Conservation (phyloP, 257 asterid genomes). For the Craterostigma plantagineum region DNA sequence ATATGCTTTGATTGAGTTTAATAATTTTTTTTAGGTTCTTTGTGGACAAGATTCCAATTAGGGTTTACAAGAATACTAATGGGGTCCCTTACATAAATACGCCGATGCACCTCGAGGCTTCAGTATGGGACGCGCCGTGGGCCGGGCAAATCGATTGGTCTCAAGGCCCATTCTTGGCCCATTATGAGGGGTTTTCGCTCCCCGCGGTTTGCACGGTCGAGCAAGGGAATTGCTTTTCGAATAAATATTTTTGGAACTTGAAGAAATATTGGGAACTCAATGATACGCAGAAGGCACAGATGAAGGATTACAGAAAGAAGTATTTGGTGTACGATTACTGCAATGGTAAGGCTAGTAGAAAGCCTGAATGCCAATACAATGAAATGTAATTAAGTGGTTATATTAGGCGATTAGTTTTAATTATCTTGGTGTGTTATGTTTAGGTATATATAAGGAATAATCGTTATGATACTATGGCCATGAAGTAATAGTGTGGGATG, state of each 20-base stretch:
- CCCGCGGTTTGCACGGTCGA: background rate
- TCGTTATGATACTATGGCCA: too few species aligned
- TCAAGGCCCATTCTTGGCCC: background rate
- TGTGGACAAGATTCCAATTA: background rate
- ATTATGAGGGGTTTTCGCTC: background rate
- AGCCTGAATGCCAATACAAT: background rate
- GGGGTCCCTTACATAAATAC: background rate
- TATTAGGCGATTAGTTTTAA: too few species aligned
- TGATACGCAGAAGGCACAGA: background rate
- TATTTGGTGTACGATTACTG: background rate
- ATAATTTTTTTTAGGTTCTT: background rate
- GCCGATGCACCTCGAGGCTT: conserved; percentile 1
- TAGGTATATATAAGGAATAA: too few species aligned
- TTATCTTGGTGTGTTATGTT: too few species aligned
- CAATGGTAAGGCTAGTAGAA: background rate
- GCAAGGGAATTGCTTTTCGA: background rate
- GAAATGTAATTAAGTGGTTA: too few species aligned
- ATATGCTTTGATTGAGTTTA: too few species aligned
- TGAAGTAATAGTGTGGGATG: too few species aligned
- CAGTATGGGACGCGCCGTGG: background rate
- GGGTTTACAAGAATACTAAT: background rate
- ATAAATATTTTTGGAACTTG: background rate
- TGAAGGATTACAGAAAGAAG: background rate
- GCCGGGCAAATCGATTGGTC: conserved; percentile 3
- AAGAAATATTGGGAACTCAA: background rate